Percentiles rank a stretch among this genome's conserved stretches.
Conservation (phyloP, 2,329 filamentous ascomycete species). For the Aspergillus transmontanensis region DNA sequence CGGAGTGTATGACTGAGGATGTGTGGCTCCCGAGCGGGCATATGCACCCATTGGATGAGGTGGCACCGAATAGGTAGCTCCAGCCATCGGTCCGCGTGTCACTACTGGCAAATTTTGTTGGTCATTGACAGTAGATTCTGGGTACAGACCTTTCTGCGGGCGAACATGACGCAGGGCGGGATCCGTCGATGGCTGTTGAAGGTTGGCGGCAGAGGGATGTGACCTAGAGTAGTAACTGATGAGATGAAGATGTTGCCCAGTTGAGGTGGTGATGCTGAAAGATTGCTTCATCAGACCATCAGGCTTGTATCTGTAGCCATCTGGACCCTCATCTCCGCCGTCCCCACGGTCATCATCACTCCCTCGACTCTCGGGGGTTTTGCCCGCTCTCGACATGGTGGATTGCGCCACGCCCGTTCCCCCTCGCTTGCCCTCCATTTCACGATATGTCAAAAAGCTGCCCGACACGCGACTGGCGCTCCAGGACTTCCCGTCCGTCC, state of each 20-base stretch:
- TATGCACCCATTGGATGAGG: conserved; percentile 59
- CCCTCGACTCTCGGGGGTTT: conserved; percentile 80
- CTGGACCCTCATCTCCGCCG: conserved; percentile 70
- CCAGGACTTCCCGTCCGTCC: conserved; percentile 99
- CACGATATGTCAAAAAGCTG: conserved; percentile 94
- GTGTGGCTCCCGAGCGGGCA: conserved; percentile 45
- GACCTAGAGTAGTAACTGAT: conserved; percentile 95
- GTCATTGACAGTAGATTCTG: conserved; percentile 90
- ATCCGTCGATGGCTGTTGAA: conserved; percentile 82
- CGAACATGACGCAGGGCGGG: conserved; percentile 77
- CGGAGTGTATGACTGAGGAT: conserved; percentile 43
- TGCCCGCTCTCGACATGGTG: conserved; percentile 62
- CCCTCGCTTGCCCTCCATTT: conserved; percentile 98
- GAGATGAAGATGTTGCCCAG: conserved; percentile 87
- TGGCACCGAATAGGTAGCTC: conserved; percentile 55
- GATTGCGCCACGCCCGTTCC: conserved; percentile 67
- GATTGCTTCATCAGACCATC: conserved; percentile 99
- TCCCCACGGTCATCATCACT: conserved; percentile 80
- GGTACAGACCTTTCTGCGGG: conserved; percentile 93
- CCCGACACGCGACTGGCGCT: conserved; percentile 96
- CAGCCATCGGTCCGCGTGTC: conserved; percentile 71
- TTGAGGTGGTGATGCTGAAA: conserved; percentile 95
- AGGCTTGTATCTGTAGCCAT: conserved; percentile 91
- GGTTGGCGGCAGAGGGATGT: conserved; percentile 69
- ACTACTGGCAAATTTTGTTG: conserved; percentile 77